A percentile compares a stretch with the other conserved stretches of the same genome.
phyloP scores from a whole-genome alignment of 2,329 filamentous ascomycete genomes.

The Neoascochyta sp. region DNA sequence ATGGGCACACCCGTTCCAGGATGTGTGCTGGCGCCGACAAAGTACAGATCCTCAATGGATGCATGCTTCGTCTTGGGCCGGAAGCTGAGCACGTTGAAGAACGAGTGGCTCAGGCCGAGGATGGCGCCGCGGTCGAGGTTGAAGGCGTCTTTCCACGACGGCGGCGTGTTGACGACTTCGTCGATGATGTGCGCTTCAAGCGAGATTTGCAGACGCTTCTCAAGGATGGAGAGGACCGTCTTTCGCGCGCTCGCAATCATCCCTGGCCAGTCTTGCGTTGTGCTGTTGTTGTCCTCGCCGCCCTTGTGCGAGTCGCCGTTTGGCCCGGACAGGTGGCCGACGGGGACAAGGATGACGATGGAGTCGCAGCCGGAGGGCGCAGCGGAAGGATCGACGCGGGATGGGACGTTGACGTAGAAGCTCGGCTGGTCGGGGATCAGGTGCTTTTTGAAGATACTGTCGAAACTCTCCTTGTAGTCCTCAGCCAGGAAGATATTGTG shows the following conservation, averaged over 20 bases:
- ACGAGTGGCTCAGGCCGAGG: conserved; percentile 66
- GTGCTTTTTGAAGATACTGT: conserved; percentile 69
- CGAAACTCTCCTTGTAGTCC: conserved; percentile 68
- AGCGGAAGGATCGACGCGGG: conserved; percentile 63
- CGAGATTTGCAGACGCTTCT: conserved; percentile 56
- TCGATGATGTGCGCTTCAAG: conserved; percentile 52
- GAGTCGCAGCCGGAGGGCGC: conserved; percentile 63
- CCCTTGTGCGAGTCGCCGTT: conserved; percentile 38
- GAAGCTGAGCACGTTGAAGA: conserved; percentile 70
- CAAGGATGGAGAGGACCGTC: conserved; percentile 60
- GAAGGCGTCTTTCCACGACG: conserved; percentile 62
- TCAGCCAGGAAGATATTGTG: conserved; percentile 79
- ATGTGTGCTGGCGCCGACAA: conserved; percentile 72
- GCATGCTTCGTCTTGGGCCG: conserved; percentile 56
- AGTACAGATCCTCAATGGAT: conserved; percentile 56
- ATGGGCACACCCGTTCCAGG: conserved; percentile 74
- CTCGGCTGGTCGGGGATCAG: conserved; percentile 64
- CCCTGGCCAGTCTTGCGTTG: conserved; percentile 57
- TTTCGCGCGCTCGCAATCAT: conserved; percentile 58
- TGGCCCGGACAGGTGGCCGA: conserved; percentile 59
- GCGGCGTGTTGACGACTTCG: conserved; percentile 64
- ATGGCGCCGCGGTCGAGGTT: conserved; percentile 74
- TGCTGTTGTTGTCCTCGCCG: conserved; percentile 39
- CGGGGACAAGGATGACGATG: conserved; percentile 67
- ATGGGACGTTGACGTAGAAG: conserved; percentile 76